Percentiles rank a stretch among this genome's conserved stretches.
These are phyloP conservation scores for Saccharum officinarum DNA, from an alignment of 176 grass and related monocot species.

Conservation along the genomic window DNA sequence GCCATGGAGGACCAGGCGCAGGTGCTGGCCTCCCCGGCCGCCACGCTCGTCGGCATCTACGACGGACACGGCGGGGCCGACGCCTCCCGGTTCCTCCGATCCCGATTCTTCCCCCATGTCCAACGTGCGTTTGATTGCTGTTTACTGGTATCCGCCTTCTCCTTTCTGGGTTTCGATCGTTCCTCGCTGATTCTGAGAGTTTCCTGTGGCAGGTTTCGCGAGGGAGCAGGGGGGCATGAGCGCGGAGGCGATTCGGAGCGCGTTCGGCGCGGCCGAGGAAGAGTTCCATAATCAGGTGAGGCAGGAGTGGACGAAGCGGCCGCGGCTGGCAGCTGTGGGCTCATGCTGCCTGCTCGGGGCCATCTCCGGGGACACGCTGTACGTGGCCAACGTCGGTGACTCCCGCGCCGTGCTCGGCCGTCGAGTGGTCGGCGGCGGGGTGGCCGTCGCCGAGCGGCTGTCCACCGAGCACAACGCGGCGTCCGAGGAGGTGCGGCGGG, in stretches of 20 bases:
- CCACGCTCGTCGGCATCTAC: conserved; percentile 77
- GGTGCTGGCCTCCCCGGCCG: conserved; percentile 72
- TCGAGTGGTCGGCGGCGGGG: conserved; percentile 41
- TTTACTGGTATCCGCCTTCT: not conserved
- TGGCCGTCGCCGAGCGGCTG: conserved; percentile 65
- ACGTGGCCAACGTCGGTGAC: conserved; percentile 87
- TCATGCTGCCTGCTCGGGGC: conserved; percentile 90
- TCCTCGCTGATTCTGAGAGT: not conserved
- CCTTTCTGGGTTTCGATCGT: not conserved
- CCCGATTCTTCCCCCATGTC: conserved; percentile 64
- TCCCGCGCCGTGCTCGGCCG: conserved; percentile 81
- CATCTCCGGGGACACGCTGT: conserved; percentile 69
- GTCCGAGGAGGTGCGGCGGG: conserved; percentile 51
- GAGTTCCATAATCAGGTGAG: conserved; percentile 80
- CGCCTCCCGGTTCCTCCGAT: conserved; percentile 73
- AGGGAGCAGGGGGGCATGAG: conserved; percentile 71
- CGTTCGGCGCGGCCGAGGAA: conserved; percentile 71
- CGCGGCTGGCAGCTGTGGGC: conserved; percentile 63
- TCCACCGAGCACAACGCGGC: conserved; percentile 73
- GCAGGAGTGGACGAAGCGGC: conserved; percentile 36
- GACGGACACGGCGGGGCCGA: conserved; percentile 84
- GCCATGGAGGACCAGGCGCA: conserved; percentile 89
- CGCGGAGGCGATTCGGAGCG: conserved; percentile 65
- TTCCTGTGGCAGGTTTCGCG: conserved; percentile 45
- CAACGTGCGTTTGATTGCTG: conserved; percentile 45